These are phyloP conservation scores for Scutellaria galericulata DNA, from an alignment of 257 asterid genomes.

Conservation along the genomic window DNA sequence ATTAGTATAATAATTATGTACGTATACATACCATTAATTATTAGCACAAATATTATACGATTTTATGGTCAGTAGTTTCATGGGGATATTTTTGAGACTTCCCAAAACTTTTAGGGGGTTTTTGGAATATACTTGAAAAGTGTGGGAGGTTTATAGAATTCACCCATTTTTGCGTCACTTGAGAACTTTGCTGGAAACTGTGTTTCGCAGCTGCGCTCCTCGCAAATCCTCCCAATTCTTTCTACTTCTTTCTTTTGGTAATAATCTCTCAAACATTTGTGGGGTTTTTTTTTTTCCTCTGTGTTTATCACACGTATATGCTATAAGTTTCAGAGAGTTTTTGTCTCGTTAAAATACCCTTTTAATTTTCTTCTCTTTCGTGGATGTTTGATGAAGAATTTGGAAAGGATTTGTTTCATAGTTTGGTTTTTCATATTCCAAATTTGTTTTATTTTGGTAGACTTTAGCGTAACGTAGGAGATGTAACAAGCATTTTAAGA, in stretches of 20 bases:
- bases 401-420: conserved; percentile 4
- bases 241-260: conserved; percentile 24
- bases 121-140: not conserved
- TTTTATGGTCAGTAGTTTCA: too few relatives aligned
- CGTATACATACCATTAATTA: too few relatives aligned
- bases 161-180: conserved; percentile 13
- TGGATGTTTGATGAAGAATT: not conserved
- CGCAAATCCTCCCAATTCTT: not conserved
- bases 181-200: not conserved
- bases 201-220: not conserved
- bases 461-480: not conserved
- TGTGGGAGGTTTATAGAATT: conserved; percentile 13
- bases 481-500: not conserved
- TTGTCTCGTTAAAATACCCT: not conserved
- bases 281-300: not conserved
- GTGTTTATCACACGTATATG: not conserved
- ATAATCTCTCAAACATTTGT: not conserved
- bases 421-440: not conserved
- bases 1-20: too few relatives aligned
- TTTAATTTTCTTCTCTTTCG: not conserved
- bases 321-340: not conserved
- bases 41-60: too few relatives aligned
- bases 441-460: not conserved
- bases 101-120: not conserved
- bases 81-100: conserved; percentile 6